Percentiles rank a stretch among this genome's conserved stretches.
Evolutionary conservation across 345 rosid genomes (phyloP).

Genomic region (Melaleuca quinquenervia): DNA sequence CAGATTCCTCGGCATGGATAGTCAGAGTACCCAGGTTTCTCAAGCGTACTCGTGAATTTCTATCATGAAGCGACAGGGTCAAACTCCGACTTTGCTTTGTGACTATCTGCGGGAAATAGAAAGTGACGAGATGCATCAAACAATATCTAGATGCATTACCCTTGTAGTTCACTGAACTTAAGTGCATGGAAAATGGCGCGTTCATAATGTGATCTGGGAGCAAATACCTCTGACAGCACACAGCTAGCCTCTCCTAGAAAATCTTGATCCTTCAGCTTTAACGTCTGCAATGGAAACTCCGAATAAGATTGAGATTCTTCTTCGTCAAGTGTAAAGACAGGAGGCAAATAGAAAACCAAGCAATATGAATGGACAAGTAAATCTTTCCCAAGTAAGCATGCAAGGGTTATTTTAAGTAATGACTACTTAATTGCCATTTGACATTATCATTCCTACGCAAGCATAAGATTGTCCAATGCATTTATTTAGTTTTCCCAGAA

Average conservation of each 20-base stretch:
- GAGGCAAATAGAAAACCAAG: not conserved
- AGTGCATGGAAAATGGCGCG: not conserved
- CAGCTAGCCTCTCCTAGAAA: slow-evolving; percentile 79
- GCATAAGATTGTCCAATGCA: not conserved
- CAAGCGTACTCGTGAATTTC: slow-evolving; percentile 14
- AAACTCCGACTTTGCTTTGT: slow-evolving; percentile 37
- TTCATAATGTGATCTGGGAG: not conserved
- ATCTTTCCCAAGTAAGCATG: not conserved
- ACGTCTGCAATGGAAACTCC: not conserved
- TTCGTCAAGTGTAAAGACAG: not conserved
- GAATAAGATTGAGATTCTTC: not conserved
- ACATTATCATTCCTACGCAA: not conserved
- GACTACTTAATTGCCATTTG: not conserved
- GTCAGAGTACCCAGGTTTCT: slow-evolving; percentile 46
- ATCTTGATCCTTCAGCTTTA: slow-evolving; percentile 15
- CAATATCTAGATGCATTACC: slow-evolving; percentile 10
- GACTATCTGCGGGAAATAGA: slow-evolving; percentile 32
- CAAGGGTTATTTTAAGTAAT: not conserved
- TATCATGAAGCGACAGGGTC: slow-evolving; percentile 35
- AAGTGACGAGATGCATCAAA: not conserved
- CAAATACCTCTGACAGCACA: slow-evolving; percentile 46
- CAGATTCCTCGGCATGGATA: slow-evolving; percentile 56
- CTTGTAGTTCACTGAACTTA: not conserved
- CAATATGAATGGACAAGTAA: not conserved
- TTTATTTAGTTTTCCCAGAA: not conserved